Base-by-base conservation (phyloP, 2,329 filamentous ascomycete genomes). In the Beauveria varroae region DNA sequence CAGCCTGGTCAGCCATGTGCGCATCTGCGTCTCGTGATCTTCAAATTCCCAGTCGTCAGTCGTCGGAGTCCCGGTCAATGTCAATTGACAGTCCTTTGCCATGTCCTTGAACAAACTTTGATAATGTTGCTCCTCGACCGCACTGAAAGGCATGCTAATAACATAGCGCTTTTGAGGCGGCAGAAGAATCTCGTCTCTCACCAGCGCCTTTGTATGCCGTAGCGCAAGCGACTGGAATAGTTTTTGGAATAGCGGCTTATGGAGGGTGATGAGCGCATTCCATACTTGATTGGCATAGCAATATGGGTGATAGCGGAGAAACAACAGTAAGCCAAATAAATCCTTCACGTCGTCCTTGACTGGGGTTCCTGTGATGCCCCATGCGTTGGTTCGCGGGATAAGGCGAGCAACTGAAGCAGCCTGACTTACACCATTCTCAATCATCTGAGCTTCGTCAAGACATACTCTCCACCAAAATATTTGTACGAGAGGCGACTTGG, bases 41-140 rank as follows among this genome's bases (percentile, higher is more conserved):
- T 89, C 79, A 0, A 86, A 82, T 49, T 88, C 76, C 87, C 89
- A 96, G 3, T 84, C 78, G 3, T 81, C 80, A 3, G 68, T 64
- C 0, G 84, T 63, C 0, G 91, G 90, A 2, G 76, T 77, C 0
- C 93, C 93, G 28, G 84, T 76, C 0, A 76, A 68, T 66, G 86
- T 80, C 7, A 98, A 72, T 1, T 84, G 86, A 64, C 87, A 89
- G 1, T 84, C 84, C 30, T 86, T 80, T 57, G 86, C 86, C 84
- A 96, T 91, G 64, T 90, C 79, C 53, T 86, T 81, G 69, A 93
- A 92, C 2, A 96, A 73, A 7, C 86, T 84, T 47, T 83, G 80
- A 68, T 98, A 98, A 69, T 96, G 86, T 69, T 97, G 91, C 69
- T 97, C 90, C 70, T 98, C 95, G 12, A 98, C 84, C 0, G 90